A percentile compares a stretch with the other conserved stretches of the same genome.
Conservation (phyloP, 2,329 filamentous ascomycete species). For the Tolypocladium endophyticum region DNA sequence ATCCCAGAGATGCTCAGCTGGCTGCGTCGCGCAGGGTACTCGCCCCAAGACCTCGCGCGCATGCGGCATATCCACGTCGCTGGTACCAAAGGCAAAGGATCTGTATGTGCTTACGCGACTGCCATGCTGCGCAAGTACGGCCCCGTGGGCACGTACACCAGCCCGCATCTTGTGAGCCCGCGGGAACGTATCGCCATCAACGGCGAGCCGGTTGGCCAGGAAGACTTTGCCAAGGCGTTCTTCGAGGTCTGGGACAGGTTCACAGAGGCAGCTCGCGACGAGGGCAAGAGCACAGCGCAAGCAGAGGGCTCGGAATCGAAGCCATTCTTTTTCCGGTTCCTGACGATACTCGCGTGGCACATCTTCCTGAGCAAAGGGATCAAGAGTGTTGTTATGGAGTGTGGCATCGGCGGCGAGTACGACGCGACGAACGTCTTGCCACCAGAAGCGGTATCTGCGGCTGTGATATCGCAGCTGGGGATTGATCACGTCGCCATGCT, state of each 20-base stretch:
- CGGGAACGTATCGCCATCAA: constrained; percentile 79
- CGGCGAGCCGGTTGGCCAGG: constrained; percentile 57
- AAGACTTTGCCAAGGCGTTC: constrained; percentile 65
- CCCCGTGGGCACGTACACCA: constrained; percentile 68
- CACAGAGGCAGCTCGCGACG: constrained; percentile 24
- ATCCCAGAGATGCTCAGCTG: constrained; percentile 76
- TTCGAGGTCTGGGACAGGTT: constrained; percentile 71
- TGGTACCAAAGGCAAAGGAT: constrained; percentile 91
- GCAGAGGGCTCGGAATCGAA: constrained; percentile 52
- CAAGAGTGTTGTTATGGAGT: constrained; percentile 74
- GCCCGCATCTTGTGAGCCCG: constrained; percentile 73
- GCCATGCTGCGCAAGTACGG: constrained; percentile 52
- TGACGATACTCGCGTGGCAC: constrained; percentile 83
- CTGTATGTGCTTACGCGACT: constrained; percentile 74
- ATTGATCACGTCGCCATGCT: constrained; percentile 79
- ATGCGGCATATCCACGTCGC: constrained; percentile 66
- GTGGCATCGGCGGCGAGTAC: constrained; percentile 87
- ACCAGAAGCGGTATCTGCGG: constrained; percentile 50
- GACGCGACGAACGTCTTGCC: constrained; percentile 82
- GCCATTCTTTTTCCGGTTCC: constrained; percentile 84
- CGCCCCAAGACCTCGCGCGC: constrained; percentile 31
- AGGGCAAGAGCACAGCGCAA: constrained; percentile 25
- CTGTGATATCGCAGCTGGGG: constrained; percentile 69
- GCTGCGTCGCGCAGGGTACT: constrained; percentile 65
- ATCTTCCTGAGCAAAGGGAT: constrained; percentile 69